Evolutionary conservation across 176 grass and related monocot genomes (phyloP), one percentile per base, ranked within the genome.

Genomic region (Carex parvula): DNA sequence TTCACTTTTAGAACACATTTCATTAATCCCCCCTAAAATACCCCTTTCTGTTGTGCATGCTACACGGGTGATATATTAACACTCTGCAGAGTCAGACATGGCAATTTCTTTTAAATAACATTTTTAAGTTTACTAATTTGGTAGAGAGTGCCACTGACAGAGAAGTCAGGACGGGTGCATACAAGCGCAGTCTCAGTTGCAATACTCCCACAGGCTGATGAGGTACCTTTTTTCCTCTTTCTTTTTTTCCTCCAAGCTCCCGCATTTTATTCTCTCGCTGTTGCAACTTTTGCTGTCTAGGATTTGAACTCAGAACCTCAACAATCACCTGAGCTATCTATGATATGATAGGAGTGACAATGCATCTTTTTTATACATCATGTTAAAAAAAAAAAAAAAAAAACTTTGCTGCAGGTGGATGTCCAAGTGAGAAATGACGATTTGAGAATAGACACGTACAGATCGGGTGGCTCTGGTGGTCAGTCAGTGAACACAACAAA

Each of bases 401-500:
- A 4, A n/a, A n/a, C n/a, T 44, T 90, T 17, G 5, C 37, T 39
- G 26, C 71, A 99, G 93, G 91, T 99, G 82, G 96, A 95, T 88
- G 84, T 94, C 22, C 96, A 99, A 87, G 78, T 94, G 81, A 84
- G 83, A 3, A 95, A 95, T 87, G 96, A 95, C 63, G 96, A 95
- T 86, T 61, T 94, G 82, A 92, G 86, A 90, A 95, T 99, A 65
- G 96, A 99, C 91, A 99, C 93, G 18, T 95, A 95, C 59, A 89
- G 91, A 89, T 87, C 93, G 21, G 93, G 89, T 86, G 96, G 96
- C 41, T 90, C 62, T 39, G 93, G 96, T 59, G 96, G 96, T 52
- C 96, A 99, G 50, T 99, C 93, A 84, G 93, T 99, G 18, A 93
- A 98, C 81, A 98, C 96, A 21, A 99, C 96, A 21, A 88, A 95